These are phyloP conservation scores for Colletotrichum orchidophilum DNA, from an alignment of 2,329 filamentous ascomycete genomes.

Conservation along the genomic window DNA sequence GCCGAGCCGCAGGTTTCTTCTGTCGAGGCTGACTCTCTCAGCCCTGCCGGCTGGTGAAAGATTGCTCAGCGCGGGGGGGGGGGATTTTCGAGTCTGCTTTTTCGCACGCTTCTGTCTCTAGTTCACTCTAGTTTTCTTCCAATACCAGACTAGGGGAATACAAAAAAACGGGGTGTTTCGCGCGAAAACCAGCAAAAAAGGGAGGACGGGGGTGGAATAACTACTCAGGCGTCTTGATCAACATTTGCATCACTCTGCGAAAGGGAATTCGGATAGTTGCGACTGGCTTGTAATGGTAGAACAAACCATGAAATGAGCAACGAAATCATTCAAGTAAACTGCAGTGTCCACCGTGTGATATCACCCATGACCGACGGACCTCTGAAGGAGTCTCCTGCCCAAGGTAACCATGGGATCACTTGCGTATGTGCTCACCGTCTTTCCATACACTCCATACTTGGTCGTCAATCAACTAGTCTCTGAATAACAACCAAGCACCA, in stretches of 20 bases:
- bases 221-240: conserved; percentile 38
- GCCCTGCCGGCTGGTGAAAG: background rate
- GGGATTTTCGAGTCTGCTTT: background rate
- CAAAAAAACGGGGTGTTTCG: conserved; percentile 13
- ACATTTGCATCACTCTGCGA: conserved; percentile 38
- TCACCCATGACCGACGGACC: background rate
- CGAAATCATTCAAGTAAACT: conserved; percentile 33
- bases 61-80: background rate
- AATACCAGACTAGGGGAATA: conserved; percentile 22
- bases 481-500: no score
- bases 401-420: background rate
- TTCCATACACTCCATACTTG: no score
- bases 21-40: conserved; percentile 15
- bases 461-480: no score
- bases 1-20: conserved; percentile 34
- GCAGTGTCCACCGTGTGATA: background rate
- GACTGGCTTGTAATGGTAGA: conserved; percentile 37
- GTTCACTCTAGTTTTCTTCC: conserved; percentile 12
- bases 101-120: conserved; percentile 19
- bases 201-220: conserved; percentile 35
- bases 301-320: conserved; percentile 37
- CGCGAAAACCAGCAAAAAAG: conserved; percentile 24
- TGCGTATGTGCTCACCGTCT: no score
- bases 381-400: no score
- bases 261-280: conserved; percentile 36